These are phyloP conservation scores for Colletotrichum magnum DNA, from an alignment of 2,329 filamentous ascomycete species.

Conservation along the genomic window DNA sequence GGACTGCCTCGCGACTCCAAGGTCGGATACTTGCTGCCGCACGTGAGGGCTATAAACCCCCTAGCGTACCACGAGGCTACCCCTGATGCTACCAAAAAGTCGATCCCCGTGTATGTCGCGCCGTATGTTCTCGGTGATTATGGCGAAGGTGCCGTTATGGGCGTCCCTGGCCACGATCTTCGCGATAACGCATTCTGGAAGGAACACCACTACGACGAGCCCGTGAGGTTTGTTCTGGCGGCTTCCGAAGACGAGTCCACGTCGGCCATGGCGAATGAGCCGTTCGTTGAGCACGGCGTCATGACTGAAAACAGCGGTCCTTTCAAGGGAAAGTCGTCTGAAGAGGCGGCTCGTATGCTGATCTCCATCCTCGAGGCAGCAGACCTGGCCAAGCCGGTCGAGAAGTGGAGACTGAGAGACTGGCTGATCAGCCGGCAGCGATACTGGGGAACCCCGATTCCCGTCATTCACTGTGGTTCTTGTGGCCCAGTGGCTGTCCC, in stretches of 20 bases:
- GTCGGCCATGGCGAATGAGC: conserved; percentile 60
- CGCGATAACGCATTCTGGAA: conserved; percentile 87
- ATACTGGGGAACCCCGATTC: conserved; percentile 93
- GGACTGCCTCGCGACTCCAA: conserved; percentile 69
- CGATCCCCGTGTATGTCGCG: conserved; percentile 83
- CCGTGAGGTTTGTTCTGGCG: conserved; percentile 75
- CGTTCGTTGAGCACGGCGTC: conserved; percentile 76
- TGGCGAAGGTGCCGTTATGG: conserved; percentile 91
- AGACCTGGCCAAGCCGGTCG: conserved; percentile 71
- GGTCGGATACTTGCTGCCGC: conserved; percentile 77
- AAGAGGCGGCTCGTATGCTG: conserved; percentile 73
- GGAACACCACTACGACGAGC: conserved; percentile 72
- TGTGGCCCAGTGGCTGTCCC: conserved; percentile 88
- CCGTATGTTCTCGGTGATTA: conserved; percentile 90
- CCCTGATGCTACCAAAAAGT: conserved; percentile 65
- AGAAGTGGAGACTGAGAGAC: conserved; percentile 86
- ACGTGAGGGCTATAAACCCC: conserved; percentile 75
- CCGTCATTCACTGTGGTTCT: conserved; percentile 83
- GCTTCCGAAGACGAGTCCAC: conserved; percentile 64
- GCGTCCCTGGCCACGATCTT: conserved; percentile 87
- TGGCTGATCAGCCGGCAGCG: conserved; percentile 94
- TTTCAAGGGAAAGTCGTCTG: conserved; percentile 75
- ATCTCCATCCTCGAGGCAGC: conserved; percentile 69
- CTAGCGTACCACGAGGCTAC: conserved; percentile 69
- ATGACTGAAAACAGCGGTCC: conserved; percentile 76